A percentile compares a stretch with the other conserved stretches of the same genome.
Evolutionary conservation across 768 basidiomycete species (phyloP).

Genomic region (Mycena chlorophos): DNA sequence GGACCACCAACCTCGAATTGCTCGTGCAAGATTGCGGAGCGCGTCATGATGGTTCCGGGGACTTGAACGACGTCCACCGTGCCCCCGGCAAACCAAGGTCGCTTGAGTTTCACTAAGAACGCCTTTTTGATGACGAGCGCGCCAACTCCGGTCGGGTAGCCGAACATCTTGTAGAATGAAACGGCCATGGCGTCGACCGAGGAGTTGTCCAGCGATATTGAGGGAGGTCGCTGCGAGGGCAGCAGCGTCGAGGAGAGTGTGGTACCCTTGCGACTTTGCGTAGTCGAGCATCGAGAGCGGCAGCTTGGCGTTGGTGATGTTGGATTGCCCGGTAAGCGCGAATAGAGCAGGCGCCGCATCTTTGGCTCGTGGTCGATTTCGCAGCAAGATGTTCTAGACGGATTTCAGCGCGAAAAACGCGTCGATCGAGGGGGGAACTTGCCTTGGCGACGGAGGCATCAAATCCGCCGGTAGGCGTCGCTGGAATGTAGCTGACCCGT

Average conservation of each 20-base stretch:
- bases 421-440: constrained; percentile 25
- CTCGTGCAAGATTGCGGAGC: constrained; percentile 59
- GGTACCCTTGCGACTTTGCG: constrained; percentile 69
- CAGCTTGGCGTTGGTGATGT: constrained; percentile 75
- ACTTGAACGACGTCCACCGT: constrained; percentile 83
- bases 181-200: constrained; percentile 81
- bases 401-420: constrained; percentile 20
- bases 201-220: constrained; percentile 61
- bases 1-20: constrained; percentile 66
- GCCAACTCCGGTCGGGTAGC: constrained; percentile 83
- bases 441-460: constrained; percentile 62
- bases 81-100: constrained; percentile 86
- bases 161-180: constrained; percentile 91
- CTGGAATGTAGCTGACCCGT: constrained; percentile 61
- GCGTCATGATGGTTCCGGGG: constrained; percentile 68
- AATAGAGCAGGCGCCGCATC: constrained; percentile 59
- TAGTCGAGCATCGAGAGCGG: constrained; percentile 62
- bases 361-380: constrained; percentile 46
- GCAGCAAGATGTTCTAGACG: constrained; percentile 54
- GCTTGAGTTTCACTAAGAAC: constrained; percentile 58
- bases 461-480: constrained; percentile 65
- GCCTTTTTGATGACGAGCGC: constrained; percentile 73
- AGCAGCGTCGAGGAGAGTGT: constrained; percentile 78
- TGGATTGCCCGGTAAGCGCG: constrained; percentile 78
- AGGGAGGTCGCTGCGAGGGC: constrained; percentile 74